Base-by-base conservation (phyloP, 495 filamentous ascomycete genomes). In the Penicillium fimorum region DNA sequence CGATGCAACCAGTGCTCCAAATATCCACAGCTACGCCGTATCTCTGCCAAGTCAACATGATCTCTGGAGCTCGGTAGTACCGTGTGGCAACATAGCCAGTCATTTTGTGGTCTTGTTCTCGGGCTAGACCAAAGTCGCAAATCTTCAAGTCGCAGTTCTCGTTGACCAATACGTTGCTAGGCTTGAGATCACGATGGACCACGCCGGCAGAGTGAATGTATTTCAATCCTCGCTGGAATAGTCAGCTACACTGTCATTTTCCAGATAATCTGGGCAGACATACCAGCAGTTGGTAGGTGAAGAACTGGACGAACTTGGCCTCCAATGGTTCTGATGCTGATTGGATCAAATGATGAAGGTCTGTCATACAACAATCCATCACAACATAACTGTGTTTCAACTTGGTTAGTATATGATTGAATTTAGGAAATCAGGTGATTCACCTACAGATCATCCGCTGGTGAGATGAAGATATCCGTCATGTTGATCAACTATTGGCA, bases 21-120 rank as follows among this genome's bases (percentile, higher is more conserved):
- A 96, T 94, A 72, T 96, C 91, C 33, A 96, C 92, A 73, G 94
- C 92, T 24, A 94, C 87, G 66, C 92, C 91, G 76, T 96, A 96
- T 72, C 94, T 94, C 72, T 96, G 91, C 91, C 91, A 96, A 20
- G 92, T 96, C 65, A 96, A 87, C 91, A 96, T 96, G 69, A 96
- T 96, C 75, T 96, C 91, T 5, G 91, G 91, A 2, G 91, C 92
- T 49, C 92, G 84, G 75, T 96, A 96, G 77, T 96, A 96, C 77
- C 92, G 80, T 47, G 92, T 96, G 25, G 91, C 93, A 5, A 52
- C 47, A 50, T 96, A 96, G 69, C 92, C 91, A 27, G 91, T 96
- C 92, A 96, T 96, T 71, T 96, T 90, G 20, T 91, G 89, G 62
- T 96, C 91, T 70, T 96, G 90, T 65, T 95, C 92, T 69, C 91